These are phyloP conservation scores for Basidiobolus meristosporus DNA, from an alignment of 371 early-diverging fungal genomes.

Conservation along the genomic window DNA sequence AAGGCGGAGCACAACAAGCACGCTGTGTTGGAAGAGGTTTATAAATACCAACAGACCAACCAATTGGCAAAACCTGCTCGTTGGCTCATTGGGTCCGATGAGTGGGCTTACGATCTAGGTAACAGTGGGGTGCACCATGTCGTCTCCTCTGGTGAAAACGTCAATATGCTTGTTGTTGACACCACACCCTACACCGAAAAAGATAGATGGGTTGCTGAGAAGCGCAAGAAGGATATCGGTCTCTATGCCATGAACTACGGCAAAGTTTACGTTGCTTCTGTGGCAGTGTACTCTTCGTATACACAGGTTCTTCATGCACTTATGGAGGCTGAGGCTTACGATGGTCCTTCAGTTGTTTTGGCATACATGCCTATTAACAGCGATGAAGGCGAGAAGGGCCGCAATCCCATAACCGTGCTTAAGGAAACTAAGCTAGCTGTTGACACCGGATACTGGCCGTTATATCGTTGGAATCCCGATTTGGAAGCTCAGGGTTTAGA, in stretches of 20 bases:
- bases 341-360: conserved; percentile 78
- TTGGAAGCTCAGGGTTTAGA: conserved; percentile 29
- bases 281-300: conserved; percentile 68
- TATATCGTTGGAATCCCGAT: conserved; percentile 83
- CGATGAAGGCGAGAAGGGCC: conserved; percentile 9
- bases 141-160: conserved; percentile 57
- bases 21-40: too few species aligned
- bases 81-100: conserved; percentile 79
- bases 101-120: conserved; percentile 72
- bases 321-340: conserved; percentile 72
- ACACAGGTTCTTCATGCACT: conserved; percentile 72
- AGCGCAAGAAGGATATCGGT: conserved; percentile 84
- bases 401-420: conserved; percentile 41
- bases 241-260: conserved; percentile 89
- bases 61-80: conserved; percentile 35
- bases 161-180: conserved; percentile 79
- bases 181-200: conserved; percentile 52
- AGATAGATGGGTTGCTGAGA: conserved; percentile 15
- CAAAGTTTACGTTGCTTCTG: conserved; percentile 70
- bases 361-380: conserved; percentile 56
- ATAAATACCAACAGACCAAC: conserved; percentile 16
- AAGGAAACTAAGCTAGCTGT: conserved; percentile 79
- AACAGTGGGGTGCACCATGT: conserved; percentile 80
- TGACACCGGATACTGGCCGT: conserved; percentile 79
- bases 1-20: conserved; percentile 7